These are phyloP conservation scores for Trichoderma endophyticum DNA, from an alignment of 2,329 filamentous ascomycete species.

Conservation along the genomic window DNA sequence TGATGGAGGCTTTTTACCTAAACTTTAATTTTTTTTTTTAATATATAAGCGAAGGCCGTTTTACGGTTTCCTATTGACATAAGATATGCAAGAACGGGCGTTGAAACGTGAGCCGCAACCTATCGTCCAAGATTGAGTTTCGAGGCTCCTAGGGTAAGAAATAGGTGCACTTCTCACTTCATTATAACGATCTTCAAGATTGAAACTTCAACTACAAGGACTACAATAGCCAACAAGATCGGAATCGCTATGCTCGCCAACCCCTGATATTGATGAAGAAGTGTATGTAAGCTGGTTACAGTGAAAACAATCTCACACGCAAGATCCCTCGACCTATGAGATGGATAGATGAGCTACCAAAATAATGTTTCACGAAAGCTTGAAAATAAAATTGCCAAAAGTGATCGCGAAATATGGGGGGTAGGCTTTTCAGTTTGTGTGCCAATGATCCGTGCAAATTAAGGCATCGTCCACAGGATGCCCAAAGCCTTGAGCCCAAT, in stretches of 20 bases:
- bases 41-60: not conserved
- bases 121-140: not conserved
- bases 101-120: not conserved
- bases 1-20: conserved; percentile 26
- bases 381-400: not conserved
- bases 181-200: not conserved
- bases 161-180: not conserved
- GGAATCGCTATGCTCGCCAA: not conserved
- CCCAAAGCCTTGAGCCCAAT: not conserved
- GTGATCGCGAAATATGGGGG: not conserved
- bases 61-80: not conserved
- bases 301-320: not conserved
- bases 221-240: not conserved
- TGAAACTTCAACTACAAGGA: not conserved
- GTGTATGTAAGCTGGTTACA: not conserved
- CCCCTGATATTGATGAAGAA: too few species aligned
- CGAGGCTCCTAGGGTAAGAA: not conserved
- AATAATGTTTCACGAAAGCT: not conserved
- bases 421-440: not conserved
- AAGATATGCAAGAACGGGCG: not conserved
- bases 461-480: not conserved
- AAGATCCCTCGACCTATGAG: not conserved
- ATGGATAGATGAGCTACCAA: too few species aligned
- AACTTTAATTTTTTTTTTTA: not conserved
- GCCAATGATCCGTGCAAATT: not conserved